These are phyloP conservation scores for Metschnikowia corniflorae DNA, from an alignment of 805 yeast genomes.

Conservation along the genomic window DNA sequence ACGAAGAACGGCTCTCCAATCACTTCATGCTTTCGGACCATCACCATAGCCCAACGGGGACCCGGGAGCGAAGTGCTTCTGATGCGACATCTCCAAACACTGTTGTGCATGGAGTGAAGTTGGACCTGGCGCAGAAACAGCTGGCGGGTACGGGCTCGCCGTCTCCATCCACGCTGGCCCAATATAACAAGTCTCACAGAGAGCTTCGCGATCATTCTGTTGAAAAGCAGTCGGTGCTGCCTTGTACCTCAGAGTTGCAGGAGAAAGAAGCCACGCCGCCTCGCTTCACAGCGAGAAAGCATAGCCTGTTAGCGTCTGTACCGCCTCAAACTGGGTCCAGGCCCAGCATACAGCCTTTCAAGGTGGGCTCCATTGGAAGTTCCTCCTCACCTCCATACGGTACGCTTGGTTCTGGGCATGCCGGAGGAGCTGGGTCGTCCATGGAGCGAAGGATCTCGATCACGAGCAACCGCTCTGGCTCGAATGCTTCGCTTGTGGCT, in stretches of 20 bases:
- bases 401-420: slow-evolving; percentile 11
- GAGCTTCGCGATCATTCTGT: too few relatives aligned
- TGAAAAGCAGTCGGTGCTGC: slow-evolving; percentile 17
- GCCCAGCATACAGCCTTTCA: slow-evolving; percentile 55
- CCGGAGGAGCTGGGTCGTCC: slow-evolving; percentile 18
- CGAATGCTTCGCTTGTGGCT: slow-evolving; percentile 54
- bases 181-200: slow-evolving; percentile 12
- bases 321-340: slow-evolving; percentile 3
- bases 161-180: background rate
- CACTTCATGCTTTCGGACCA: slow-evolving; percentile 51
- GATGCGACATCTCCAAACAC: background rate
- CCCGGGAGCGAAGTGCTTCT: background rate
- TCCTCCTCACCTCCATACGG: slow-evolving; percentile 36
- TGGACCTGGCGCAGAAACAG: background rate
- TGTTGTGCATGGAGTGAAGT: background rate
- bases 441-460: slow-evolving; percentile 39
- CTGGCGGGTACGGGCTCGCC: background rate
- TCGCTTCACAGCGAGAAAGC: background rate
- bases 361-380: slow-evolving; percentile 54
- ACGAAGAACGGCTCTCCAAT: slow-evolving; percentile 58
- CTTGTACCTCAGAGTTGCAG: slow-evolving; percentile 16
- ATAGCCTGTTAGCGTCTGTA: slow-evolving; percentile 1
- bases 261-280: slow-evolving; percentile 8
- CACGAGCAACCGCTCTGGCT: slow-evolving; percentile 45
- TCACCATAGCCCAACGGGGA: slow-evolving; percentile 7